phyloP scores from a whole-genome alignment of 495 filamentous ascomycete species.

The Chaetomium cochliodes region DNA sequence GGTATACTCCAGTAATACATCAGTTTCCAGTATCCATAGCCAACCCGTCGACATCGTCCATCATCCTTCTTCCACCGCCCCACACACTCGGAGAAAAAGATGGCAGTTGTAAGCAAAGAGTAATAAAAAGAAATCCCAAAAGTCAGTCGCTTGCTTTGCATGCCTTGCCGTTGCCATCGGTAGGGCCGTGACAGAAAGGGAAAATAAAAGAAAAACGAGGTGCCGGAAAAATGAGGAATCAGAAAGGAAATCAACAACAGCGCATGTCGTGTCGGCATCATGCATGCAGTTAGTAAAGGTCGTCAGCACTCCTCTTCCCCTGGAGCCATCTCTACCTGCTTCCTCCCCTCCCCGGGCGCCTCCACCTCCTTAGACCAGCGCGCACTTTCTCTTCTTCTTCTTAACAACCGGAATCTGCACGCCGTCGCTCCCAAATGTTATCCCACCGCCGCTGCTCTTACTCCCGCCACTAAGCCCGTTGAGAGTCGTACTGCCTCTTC shows the following conservation, averaged over 20 bases:
- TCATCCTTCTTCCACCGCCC: constrained; percentile 14
- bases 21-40: constrained; percentile 23
- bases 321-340: neutral
- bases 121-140: constrained; percentile 27
- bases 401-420: constrained; percentile 40
- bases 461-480: neutral
- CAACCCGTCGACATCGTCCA: constrained; percentile 22
- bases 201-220: constrained; percentile 25
- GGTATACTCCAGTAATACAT: constrained; percentile 35
- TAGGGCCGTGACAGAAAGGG: constrained; percentile 17
- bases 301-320: constrained; percentile 6
- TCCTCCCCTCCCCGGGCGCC: constrained; percentile 13
- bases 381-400: constrained; percentile 61
- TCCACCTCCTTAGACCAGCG: constrained; percentile 20
- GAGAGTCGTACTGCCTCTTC: neutral
- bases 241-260: constrained; percentile 11
- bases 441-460: constrained; percentile 19
- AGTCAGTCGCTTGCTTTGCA: constrained; percentile 20
- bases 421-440: constrained; percentile 29
- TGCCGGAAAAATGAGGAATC: constrained; percentile 15
- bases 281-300: constrained; percentile 15
- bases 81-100: constrained; percentile 7
- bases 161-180: constrained; percentile 20
- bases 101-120: constrained; percentile 22
- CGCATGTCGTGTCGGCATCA: constrained; percentile 22